These are phyloP conservation scores for Alternaria sp. DNA, from an alignment of 2,329 filamentous ascomycete species.

Conservation along the genomic window DNA sequence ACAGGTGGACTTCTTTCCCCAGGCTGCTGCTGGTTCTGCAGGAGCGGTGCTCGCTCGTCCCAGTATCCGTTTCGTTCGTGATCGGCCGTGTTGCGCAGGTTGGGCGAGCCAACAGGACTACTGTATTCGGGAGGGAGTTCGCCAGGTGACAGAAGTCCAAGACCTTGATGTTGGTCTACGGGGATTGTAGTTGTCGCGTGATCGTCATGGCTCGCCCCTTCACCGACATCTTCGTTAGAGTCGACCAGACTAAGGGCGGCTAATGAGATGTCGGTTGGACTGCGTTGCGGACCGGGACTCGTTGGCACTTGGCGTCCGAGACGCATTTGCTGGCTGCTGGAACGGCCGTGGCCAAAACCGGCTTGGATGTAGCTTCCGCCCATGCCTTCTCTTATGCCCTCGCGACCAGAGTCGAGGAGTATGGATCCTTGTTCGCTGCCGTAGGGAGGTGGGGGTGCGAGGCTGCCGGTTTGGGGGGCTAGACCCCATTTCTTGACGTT, in stretches of 20 bases:
- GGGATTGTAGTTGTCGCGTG: constrained; percentile 24
- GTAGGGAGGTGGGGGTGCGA: constrained; percentile 94
- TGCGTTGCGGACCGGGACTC: constrained; percentile 86
- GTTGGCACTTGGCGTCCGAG: constrained; percentile 71
- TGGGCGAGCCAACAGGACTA: constrained; percentile 51
- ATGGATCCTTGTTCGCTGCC: constrained; percentile 97
- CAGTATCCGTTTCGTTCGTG: constrained; percentile 43
- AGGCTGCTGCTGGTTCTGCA: constrained; percentile 33
- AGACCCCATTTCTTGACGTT: constrained; percentile 99
- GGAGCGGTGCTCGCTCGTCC: constrained; percentile 61
- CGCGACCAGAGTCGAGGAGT: constrained; percentile 79
- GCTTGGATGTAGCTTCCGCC: constrained; percentile 56
- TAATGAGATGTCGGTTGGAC: constrained; percentile 94
- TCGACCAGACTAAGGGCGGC: constrained; percentile 79
- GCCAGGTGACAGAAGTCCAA: constrained; percentile 44
- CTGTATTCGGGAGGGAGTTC: constrained; percentile 59
- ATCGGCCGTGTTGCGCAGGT: constrained; percentile 62
- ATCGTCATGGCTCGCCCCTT: constrained; percentile 67
- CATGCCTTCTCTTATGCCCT: constrained; percentile 61
- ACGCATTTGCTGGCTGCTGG: constrained; percentile 79
- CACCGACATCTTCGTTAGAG: constrained; percentile 70
- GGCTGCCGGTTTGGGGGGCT: constrained; percentile 91
- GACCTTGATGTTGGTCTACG: constrained; percentile 28
- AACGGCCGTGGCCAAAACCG: constrained; percentile 68
- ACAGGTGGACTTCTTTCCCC: constrained; percentile 66